Percentiles rank a stretch among this genome's conserved stretches.
These are phyloP conservation scores for Solanum neorickii DNA, from an alignment of 257 asterid genomes.

Conservation along the genomic window DNA sequence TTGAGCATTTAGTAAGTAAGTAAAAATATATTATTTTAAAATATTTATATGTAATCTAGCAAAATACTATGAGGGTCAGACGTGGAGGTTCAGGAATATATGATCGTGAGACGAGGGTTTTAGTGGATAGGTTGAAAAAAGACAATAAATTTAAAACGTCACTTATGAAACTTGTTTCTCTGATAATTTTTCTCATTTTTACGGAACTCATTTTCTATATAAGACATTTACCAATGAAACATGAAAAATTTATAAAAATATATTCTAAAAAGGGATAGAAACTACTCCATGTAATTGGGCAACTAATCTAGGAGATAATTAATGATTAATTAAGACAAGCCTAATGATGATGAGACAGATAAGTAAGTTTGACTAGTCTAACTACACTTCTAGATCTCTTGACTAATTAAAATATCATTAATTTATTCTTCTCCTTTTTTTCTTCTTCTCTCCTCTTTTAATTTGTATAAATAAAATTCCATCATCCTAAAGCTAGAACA, in stretches of 20 bases:
- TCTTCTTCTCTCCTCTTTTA: neutral
- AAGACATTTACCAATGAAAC: neutral
- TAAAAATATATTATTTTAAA: neutral
- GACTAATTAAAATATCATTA: neutral
- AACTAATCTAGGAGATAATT: neutral
- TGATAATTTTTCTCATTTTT: neutral
- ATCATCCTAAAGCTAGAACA: neutral
- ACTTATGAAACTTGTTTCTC: neutral
- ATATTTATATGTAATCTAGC: neutral
- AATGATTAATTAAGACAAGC: neutral
- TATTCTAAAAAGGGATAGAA: neutral
- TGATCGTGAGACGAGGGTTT: rapidly evolving
- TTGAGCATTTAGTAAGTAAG: neutral
- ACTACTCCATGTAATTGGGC: neutral
- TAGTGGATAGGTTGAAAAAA: rapidly evolving
- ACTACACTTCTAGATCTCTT: neutral
- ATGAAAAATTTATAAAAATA: neutral
- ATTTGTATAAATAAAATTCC: neutral
- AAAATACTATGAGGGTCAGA: neutral
- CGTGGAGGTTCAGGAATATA: neutral
- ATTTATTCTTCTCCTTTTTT: neutral
- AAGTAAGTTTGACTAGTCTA: constrained; percentile 1
- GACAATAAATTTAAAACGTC: neutral
- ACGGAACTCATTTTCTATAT: neutral
- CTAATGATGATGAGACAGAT: neutral